These are phyloP conservation scores for Citrus inodora DNA, from an alignment of 345 rosid species.

Conservation along the genomic window DNA sequence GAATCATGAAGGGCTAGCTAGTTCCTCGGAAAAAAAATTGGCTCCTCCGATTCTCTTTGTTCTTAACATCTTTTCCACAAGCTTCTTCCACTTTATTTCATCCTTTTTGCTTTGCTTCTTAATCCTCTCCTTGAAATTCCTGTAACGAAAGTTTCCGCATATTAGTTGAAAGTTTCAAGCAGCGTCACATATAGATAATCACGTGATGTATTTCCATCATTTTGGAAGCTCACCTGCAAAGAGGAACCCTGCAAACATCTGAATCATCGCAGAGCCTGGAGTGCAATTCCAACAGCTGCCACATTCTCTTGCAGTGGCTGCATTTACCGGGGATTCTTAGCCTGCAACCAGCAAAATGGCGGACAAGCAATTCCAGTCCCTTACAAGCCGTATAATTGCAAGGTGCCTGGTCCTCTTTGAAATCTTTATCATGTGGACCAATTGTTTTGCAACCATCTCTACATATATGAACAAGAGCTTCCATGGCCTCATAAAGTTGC, in stretches of 20 bases:
- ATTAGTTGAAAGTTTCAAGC: neutral
- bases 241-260: conserved; percentile 64
- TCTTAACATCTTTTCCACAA: conserved; percentile 60
- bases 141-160: conserved; percentile 9
- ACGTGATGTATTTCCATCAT: too few species aligned
- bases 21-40: conserved; percentile 38
- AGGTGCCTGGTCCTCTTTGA: conserved; percentile 42
- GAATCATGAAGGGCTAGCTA: neutral
- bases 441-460: conserved; percentile 88
- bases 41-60: conserved; percentile 54
- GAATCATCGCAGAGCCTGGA: conserved; percentile 74
- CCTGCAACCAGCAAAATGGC: conserved; percentile 81
- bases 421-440: conserved; percentile 78
- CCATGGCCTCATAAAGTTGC: conserved; percentile 84
- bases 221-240: conserved; percentile 53
- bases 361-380: conserved; percentile 68
- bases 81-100: conserved; percentile 63
- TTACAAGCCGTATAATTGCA: conserved; percentile 74
- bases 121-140: conserved; percentile 70
- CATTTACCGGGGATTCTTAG: conserved; percentile 80
- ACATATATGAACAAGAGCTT: conserved; percentile 90
- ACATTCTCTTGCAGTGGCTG: conserved; percentile 87
- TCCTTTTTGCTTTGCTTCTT: conserved; percentile 72
- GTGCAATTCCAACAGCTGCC: conserved; percentile 87
- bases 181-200: neutral